A percentile compares a stretch with the other conserved stretches of the same genome.
These are phyloP conservation scores for Lolium rigidum DNA, from an alignment of 176 grass and related monocot genomes.

Conservation along the genomic window DNA sequence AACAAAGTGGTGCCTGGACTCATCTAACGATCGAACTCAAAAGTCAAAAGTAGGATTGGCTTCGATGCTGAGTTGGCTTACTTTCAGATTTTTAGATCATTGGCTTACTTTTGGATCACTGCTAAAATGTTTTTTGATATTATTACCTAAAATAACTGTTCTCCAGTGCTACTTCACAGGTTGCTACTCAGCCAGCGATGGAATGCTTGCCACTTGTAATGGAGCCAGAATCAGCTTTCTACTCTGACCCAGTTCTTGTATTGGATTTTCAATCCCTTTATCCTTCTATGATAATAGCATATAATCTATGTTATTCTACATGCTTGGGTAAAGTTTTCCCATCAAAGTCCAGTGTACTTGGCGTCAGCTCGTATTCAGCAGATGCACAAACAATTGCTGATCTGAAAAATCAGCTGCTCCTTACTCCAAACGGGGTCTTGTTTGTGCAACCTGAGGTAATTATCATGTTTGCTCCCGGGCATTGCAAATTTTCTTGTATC, in stretches of 20 bases:
- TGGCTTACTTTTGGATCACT: constrained; percentile 3
- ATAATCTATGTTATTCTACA: constrained; percentile 93
- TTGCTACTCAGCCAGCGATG: constrained; percentile 97
- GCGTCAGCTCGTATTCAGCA: constrained; percentile 84
- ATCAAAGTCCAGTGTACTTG: constrained; percentile 81
- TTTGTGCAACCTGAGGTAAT: constrained; percentile 89
- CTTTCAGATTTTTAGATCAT: not conserved
- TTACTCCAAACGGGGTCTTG: constrained; percentile 85
- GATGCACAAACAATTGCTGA: constrained; percentile 56
- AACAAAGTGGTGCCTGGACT: not conserved
- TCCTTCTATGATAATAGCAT: constrained; percentile 99
- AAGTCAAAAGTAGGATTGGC: not conserved
- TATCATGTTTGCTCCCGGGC: constrained; percentile 1
- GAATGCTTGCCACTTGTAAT: constrained; percentile 97
- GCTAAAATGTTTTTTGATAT: constrained; percentile 8
- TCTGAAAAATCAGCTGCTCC: constrained; percentile 72
- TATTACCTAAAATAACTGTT: constrained; percentile 24
- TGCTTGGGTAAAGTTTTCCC: constrained; percentile 97
- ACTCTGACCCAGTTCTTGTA: constrained; percentile 89
- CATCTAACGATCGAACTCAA: not conserved
- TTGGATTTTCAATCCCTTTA: constrained; percentile 99
- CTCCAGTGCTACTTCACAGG: constrained; percentile 61
- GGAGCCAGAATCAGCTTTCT: constrained; percentile 98
- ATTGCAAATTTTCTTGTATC: constrained; percentile 9
- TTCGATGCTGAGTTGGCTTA: not conserved